Evolutionary conservation across 2,329 filamentous ascomycete species (phyloP).

Genomic region (Hirsutella rhossiliensis): DNA sequence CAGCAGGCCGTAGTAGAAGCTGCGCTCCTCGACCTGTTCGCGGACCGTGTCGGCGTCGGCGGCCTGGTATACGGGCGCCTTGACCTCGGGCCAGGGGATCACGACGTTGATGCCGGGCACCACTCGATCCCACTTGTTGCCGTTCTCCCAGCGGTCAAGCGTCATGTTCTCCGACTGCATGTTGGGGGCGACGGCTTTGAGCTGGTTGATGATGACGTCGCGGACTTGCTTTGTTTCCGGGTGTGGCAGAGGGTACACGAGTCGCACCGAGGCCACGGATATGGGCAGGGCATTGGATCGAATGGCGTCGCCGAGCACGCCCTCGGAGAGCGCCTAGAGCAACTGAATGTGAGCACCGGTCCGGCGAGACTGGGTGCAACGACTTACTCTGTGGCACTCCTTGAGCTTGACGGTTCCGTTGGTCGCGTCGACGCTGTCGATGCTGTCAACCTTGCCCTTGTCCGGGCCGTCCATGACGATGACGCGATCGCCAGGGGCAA

Average conservation of each 20-base stretch:
- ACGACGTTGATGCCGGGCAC: constrained; percentile 60
- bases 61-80: constrained; percentile 38
- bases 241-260: constrained; percentile 66
- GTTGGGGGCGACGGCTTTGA: constrained; percentile 40
- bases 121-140: constrained; percentile 37
- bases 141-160: constrained; percentile 26
- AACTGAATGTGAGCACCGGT: neutral
- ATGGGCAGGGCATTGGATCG: constrained; percentile 33
- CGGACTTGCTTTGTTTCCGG: constrained; percentile 48
- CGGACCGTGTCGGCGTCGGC: constrained; percentile 60
- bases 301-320: constrained; percentile 17
- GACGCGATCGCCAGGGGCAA: constrained; percentile 64
- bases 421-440: constrained; percentile 42
- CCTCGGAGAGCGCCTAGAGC: constrained; percentile 15
- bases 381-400: constrained; percentile 50
- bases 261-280: constrained; percentile 60
- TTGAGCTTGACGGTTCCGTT: constrained; percentile 49
- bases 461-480: constrained; percentile 68
- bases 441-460: constrained; percentile 71
- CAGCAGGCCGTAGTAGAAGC: constrained; percentile 68
- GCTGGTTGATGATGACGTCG: constrained; percentile 68
- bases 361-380: neutral
- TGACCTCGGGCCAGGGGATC: constrained; percentile 63
- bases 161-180: constrained; percentile 33
- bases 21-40: constrained; percentile 60